Conservation (phyloP, 2,329 filamentous ascomycete genomes). For the Xylariomycetidae sp. region DNA sequence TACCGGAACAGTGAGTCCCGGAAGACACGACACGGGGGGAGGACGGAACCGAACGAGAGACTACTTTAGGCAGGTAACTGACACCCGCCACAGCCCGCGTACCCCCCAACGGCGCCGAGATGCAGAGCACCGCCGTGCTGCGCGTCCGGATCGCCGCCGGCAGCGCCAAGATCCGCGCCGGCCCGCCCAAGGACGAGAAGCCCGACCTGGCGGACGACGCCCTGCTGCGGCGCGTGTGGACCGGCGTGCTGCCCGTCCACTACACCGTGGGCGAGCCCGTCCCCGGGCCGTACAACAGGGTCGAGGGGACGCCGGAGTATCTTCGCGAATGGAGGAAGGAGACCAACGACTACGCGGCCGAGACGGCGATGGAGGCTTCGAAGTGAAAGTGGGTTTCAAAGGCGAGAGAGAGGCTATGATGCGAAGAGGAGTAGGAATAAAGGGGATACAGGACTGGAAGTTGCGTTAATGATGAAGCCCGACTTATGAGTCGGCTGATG, state of each 20-base stretch:
- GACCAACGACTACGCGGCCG: slow-evolving; percentile 25
- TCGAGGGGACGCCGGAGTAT: slow-evolving; percentile 55
- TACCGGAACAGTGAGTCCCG: slow-evolving; percentile 57
- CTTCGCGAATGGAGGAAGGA: slow-evolving; percentile 39
- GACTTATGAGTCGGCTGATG: too few species aligned
- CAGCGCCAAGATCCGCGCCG: slow-evolving; percentile 68
- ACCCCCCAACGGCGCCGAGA: slow-evolving; percentile 67
- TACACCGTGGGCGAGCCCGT: slow-evolving; percentile 58
- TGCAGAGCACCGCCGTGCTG: slow-evolving; percentile 68
- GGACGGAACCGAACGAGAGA: too few species aligned
- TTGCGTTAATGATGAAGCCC: too few species aligned
- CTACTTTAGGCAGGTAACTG: too few species aligned
- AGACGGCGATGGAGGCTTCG: slow-evolving; percentile 9
- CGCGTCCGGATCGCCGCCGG: slow-evolving; percentile 63
- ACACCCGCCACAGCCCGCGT: slow-evolving; percentile 55
- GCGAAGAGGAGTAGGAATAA: too few species aligned
- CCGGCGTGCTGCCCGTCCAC: slow-evolving; percentile 57
- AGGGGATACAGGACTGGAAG: too few species aligned
- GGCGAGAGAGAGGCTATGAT: too few species aligned
- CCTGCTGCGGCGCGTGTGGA: slow-evolving; percentile 42
- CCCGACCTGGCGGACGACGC: slow-evolving; percentile 39
- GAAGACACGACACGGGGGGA: too few species aligned
- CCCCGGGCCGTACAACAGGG: slow-evolving; percentile 51
- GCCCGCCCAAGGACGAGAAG: slow-evolving; percentile 52
- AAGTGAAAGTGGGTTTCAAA: too few species aligned